These are phyloP conservation scores for Calonectria honghensis DNA, from an alignment of 2,329 filamentous ascomycete genomes.

Conservation along the genomic window DNA sequence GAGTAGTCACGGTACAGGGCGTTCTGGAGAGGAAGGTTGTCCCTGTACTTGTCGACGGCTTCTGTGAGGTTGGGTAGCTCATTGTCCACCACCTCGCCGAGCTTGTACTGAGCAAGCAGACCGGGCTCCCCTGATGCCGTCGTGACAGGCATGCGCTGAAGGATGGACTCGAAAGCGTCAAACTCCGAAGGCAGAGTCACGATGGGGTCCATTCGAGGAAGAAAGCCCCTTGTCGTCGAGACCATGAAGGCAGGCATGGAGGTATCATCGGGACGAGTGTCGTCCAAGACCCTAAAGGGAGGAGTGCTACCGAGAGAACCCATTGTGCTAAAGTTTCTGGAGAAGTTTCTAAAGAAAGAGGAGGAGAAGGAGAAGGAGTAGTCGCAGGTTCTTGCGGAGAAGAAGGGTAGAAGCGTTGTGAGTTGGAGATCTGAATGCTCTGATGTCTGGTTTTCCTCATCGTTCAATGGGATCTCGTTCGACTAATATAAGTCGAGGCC, in stretches of 20 bases:
- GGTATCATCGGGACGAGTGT: slow-evolving; percentile 77
- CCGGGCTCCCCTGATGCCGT: slow-evolving; percentile 84
- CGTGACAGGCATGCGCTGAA: slow-evolving; percentile 86
- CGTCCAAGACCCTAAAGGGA: slow-evolving; percentile 77
- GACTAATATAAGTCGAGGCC: slow-evolving; percentile 70
- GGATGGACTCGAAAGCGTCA: slow-evolving; percentile 80
- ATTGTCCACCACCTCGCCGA: slow-evolving; percentile 84
- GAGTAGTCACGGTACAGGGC: slow-evolving; percentile 94
- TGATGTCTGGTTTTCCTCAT: slow-evolving; percentile 22
- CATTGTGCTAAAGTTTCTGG: slow-evolving; percentile 58
- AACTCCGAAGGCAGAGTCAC: slow-evolving; percentile 83
- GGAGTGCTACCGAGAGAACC: slow-evolving; percentile 61
- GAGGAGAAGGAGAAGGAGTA: slow-evolving; percentile 10
- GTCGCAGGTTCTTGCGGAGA: neutral
- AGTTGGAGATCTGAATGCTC: neutral
- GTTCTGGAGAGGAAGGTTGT: slow-evolving; percentile 87
- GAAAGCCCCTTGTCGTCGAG: slow-evolving; percentile 83
- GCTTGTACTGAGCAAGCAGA: slow-evolving; percentile 82
- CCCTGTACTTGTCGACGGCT: slow-evolving; percentile 81
- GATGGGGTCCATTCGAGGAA: slow-evolving; percentile 80
- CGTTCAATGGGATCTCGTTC: slow-evolving; percentile 53
- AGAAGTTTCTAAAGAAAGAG: slow-evolving; percentile 38
- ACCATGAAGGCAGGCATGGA: slow-evolving; percentile 86
- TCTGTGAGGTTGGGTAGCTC: slow-evolving; percentile 86
- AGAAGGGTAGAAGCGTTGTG: neutral